Percentiles rank a stretch among this genome's conserved stretches.
These are phyloP conservation scores for Fusarium haematococcum DNA, from an alignment of 2,329 filamentous ascomycete species.

Conservation along the genomic window DNA sequence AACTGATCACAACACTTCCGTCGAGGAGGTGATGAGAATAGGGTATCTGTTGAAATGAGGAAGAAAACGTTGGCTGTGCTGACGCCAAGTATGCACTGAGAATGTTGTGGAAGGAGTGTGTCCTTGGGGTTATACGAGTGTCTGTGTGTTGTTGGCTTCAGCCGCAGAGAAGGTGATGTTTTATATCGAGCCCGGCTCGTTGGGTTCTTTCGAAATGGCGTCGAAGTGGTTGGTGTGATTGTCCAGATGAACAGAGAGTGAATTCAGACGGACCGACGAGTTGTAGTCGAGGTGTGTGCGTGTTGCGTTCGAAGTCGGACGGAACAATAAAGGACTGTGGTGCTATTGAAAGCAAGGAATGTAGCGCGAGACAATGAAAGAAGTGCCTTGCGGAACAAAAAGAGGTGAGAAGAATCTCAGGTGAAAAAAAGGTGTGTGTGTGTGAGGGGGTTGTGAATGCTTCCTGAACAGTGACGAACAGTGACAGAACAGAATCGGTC, in stretches of 20 bases:
- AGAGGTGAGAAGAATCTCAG: slow-evolving; percentile 18
- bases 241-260: slow-evolving; percentile 36
- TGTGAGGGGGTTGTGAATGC: neutral
- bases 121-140: slow-evolving; percentile 5
- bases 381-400: slow-evolving; percentile 13
- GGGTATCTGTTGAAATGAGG: slow-evolving; percentile 22
- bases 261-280: slow-evolving; percentile 21
- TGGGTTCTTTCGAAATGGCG: slow-evolving; percentile 3
- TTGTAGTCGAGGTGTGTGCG: slow-evolving; percentile 19
- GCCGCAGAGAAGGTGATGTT: slow-evolving; percentile 26
- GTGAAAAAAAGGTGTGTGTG: slow-evolving; percentile 7
- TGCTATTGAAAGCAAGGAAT: slow-evolving; percentile 30
- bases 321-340: slow-evolving; percentile 36
- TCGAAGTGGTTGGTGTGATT: slow-evolving; percentile 15
- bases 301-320: neutral
- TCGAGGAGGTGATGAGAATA: slow-evolving; percentile 11
- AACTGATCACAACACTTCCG: slow-evolving; percentile 21
- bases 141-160: slow-evolving; percentile 5
- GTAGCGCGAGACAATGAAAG: slow-evolving; percentile 25
- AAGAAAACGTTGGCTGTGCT: slow-evolving; percentile 6
- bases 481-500: slow-evolving; percentile 28
- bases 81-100: slow-evolving; percentile 16
- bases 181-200: slow-evolving; percentile 24
- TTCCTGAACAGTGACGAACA: slow-evolving; percentile 29
- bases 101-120: slow-evolving; percentile 14